Evolutionary conservation across 768 basidiomycete genomes (phyloP).

Genomic region (Exsudoporus frostii): DNA sequence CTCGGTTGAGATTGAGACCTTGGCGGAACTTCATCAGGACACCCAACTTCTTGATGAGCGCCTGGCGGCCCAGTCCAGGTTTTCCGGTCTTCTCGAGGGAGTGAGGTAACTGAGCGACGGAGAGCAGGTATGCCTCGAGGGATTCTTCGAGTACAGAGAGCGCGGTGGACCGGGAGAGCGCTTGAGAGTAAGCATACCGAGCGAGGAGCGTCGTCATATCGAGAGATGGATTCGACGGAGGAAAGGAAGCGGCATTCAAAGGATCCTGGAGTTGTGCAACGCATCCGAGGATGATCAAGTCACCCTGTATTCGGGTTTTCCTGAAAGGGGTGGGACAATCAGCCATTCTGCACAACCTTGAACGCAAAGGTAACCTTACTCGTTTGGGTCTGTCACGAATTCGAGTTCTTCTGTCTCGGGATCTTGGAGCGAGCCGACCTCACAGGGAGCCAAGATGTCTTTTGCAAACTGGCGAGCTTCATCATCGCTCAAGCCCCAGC

Average conservation of each 20-base stretch:
- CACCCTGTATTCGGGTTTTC: conserved; percentile 84
- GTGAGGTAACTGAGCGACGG: conserved; percentile 77
- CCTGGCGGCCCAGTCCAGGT: conserved; percentile 75
- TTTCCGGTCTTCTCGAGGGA: conserved; percentile 75
- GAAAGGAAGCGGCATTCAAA: conserved; percentile 41
- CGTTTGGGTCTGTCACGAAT: conserved; percentile 86
- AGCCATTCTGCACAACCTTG: neutral
- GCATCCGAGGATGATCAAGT: conserved; percentile 84
- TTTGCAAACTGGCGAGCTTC: conserved; percentile 67
- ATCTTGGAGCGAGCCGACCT: conserved; percentile 62
- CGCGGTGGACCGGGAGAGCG: conserved; percentile 84
- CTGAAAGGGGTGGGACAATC: conserved; percentile 37
- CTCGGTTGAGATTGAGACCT: conserved; percentile 83
- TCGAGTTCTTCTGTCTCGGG: conserved; percentile 89
- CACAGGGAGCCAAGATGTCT: conserved; percentile 58
- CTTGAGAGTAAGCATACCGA: conserved; percentile 90
- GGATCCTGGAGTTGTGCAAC: conserved; percentile 56
- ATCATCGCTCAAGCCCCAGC: conserved; percentile 80
- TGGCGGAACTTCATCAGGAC: conserved; percentile 90
- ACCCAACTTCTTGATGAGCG: conserved; percentile 89
- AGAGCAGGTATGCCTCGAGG: conserved; percentile 78
- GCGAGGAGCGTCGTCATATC: conserved; percentile 74
- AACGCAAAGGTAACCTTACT: conserved; percentile 46
- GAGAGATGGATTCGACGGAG: conserved; percentile 50
- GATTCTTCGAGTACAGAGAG: conserved; percentile 84